Evolutionary conservation across 2,329 filamentous ascomycete genomes (phyloP).

Genomic region (Kalmusia sp.): DNA sequence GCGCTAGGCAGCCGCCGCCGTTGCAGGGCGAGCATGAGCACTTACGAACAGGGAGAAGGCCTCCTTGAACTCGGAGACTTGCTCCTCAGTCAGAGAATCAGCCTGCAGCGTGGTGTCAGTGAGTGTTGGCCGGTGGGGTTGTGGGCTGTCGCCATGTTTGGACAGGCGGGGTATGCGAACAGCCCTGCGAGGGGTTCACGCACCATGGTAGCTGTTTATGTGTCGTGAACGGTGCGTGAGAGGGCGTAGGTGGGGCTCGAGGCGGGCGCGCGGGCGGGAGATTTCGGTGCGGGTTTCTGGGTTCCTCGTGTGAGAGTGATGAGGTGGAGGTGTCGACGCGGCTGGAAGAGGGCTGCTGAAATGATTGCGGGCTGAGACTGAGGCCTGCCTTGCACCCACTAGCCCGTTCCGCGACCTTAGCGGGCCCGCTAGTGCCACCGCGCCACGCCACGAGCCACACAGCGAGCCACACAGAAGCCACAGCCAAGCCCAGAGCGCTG

Average conservation of each 20-base stretch:
- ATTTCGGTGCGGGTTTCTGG: neutral
- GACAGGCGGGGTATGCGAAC: slow-evolving; percentile 45
- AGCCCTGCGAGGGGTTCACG: slow-evolving; percentile 36
- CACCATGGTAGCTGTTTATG: slow-evolving; percentile 43
- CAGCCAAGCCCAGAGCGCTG: slow-evolving; percentile 5
- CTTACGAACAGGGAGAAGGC: slow-evolving; percentile 99
- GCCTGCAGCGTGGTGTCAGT: slow-evolving; percentile 65
- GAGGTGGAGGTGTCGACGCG: slow-evolving; percentile 31
- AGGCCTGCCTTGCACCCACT: slow-evolving; percentile 1
- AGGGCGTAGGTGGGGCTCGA: neutral
- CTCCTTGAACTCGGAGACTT: slow-evolving; percentile 99
- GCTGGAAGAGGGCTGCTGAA: slow-evolving; percentile 32
- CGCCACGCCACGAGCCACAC: neutral
- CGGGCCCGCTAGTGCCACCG: neutral
- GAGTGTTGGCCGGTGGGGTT: slow-evolving; percentile 11
- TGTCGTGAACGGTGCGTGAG: slow-evolving; percentile 6
- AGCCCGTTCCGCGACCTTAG: slow-evolving; percentile 5
- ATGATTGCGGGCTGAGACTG: slow-evolving; percentile 25
- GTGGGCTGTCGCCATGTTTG: slow-evolving; percentile 35
- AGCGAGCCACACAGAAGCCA: neutral
- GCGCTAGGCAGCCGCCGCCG: slow-evolving; percentile 33
- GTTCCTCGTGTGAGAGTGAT: slow-evolving; percentile 22
- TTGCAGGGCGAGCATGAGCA: slow-evolving; percentile 34
- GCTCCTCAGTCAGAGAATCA: slow-evolving; percentile 98
- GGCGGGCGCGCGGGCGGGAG: slow-evolving; percentile 11